Conservation (phyloP, 2,329 filamentous ascomycete species). For the Colletotrichum orchidophilum region DNA sequence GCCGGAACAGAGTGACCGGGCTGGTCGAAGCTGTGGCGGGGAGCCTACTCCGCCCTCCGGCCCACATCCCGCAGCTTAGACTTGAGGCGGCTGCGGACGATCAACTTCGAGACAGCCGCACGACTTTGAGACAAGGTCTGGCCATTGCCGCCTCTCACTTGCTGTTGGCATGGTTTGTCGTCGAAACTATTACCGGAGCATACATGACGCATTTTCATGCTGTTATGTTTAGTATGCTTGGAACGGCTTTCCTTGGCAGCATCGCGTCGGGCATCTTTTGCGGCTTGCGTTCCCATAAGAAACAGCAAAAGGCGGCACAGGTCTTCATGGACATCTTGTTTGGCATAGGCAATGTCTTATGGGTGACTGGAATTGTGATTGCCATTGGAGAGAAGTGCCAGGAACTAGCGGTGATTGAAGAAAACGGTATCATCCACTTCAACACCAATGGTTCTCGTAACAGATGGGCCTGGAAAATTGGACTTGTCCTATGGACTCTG, state of each 20-base stretch:
- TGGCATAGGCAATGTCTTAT: background rate
- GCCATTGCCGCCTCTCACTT: background rate
- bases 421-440: conserved; percentile 2
- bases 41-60: background rate
- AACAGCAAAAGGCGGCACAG: background rate
- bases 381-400: background rate
- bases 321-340: background rate
- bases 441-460: background rate
- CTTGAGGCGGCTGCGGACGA: background rate
- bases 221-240: background rate
- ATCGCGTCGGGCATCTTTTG: background rate
- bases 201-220: background rate
- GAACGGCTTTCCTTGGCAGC: background rate
- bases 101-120: background rate
- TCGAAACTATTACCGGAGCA: background rate
- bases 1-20: background rate
- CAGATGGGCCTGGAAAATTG: background rate
- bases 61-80: background rate
- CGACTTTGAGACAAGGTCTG: background rate
- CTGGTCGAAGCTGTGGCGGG: background rate
- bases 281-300: background rate
- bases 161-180: background rate
- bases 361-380: background rate
- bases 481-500: background rate
- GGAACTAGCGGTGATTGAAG: background rate